These are phyloP conservation scores for Moringa oleifera DNA, from an alignment of 345 rosid species.

Conservation along the genomic window DNA sequence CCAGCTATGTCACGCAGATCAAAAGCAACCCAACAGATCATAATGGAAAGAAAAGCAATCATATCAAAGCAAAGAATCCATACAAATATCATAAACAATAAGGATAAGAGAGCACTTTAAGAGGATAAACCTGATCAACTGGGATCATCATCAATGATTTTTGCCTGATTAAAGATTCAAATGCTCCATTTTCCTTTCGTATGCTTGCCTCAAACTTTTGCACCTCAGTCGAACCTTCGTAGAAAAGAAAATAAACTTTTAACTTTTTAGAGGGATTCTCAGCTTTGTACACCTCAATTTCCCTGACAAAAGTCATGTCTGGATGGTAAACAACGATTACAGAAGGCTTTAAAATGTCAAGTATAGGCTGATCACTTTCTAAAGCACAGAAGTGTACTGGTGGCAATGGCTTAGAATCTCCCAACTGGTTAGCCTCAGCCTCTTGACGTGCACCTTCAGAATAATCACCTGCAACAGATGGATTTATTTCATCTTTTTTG, in stretches of 20 bases:
- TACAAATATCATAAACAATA: no score
- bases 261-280: conserved; percentile 69
- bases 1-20: no score
- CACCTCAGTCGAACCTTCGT: conserved; percentile 86
- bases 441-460: conserved; percentile 18
- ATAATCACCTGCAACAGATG: conserved; percentile 16
- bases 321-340: conserved; percentile 89
- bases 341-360: conserved; percentile 74
- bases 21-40: no score
- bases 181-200: conserved; percentile 86
- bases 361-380: conserved; percentile 77
- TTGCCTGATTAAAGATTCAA: conserved; percentile 93
- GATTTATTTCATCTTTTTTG: conserved; percentile 26
- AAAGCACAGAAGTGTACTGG: conserved; percentile 71
- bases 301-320: conserved; percentile 77
- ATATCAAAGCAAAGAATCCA: no score
- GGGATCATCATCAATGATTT: conserved; percentile 96
- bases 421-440: conserved; percentile 8
- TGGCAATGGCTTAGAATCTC: conserved; percentile 46
- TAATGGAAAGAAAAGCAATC: no score
- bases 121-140: conserved; percentile 68
- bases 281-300: conserved; percentile 91
- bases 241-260: conserved; percentile 89
- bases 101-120: background rate
- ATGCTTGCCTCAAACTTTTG: conserved; percentile 97